phyloP scores from a whole-genome alignment of 805 yeast species.

The Candida suzukii region DNA sequence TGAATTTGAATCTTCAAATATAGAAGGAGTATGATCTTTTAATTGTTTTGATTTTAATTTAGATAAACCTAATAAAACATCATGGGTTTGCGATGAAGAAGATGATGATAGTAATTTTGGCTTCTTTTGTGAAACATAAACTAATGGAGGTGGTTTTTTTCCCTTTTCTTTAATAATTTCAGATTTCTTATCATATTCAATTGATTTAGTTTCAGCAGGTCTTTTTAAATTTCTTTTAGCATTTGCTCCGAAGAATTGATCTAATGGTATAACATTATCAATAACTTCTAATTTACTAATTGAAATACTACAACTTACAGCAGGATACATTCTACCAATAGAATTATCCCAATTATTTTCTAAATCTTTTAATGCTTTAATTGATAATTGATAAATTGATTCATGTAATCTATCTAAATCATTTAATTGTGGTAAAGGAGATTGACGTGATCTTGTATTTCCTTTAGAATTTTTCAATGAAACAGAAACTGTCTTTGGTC shows the following conservation, averaged over 20 bases:
- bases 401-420: conserved; percentile 31
- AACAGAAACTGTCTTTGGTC: conserved; percentile 52
- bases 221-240: background rate
- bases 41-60: too few species aligned
- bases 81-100: too few species aligned
- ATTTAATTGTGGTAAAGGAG: conserved; percentile 28
- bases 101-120: background rate
- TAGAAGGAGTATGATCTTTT: too few species aligned
- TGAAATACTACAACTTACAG: conserved; percentile 42
- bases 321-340: conserved; percentile 33
- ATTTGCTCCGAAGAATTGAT: conserved; percentile 12
- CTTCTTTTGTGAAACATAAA: background rate
- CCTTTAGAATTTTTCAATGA: conserved; percentile 22
- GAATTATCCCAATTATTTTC: conserved; percentile 19
- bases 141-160: too few species aligned
- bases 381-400: conserved; percentile 14
- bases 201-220: too few species aligned
- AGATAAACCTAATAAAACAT: too few species aligned
- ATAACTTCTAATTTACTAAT: conserved; percentile 47
- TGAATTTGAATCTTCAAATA: too few species aligned
- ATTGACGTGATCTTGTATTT: conserved; percentile 32
- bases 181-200: too few species aligned
- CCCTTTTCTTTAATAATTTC: too few species aligned
- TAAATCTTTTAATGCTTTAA: conserved; percentile 15
- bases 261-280: conserved; percentile 18